phyloP scores from a whole-genome alignment of 2,329 filamentous ascomycete species.

The Penicillium decumbens region DNA sequence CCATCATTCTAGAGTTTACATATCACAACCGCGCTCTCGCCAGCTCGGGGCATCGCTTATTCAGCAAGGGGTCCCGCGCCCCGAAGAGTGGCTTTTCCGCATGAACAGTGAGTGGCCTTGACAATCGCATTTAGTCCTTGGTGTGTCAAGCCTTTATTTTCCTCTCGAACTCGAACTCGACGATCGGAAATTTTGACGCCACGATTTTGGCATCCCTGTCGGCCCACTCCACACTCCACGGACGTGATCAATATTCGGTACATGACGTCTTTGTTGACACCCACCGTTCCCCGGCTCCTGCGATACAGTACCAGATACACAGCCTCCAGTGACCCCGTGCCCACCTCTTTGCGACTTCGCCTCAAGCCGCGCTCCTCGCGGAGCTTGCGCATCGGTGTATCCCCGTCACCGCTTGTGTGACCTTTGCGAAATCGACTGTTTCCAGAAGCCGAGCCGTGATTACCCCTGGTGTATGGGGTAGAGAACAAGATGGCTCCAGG shows the following conservation, averaged over 20 bases:
- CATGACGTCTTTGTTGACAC: conserved; percentile 40
- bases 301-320: conserved; percentile 4
- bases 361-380: conserved; percentile 29
- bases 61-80: conserved; percentile 27
- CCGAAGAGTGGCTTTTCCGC: conserved; percentile 32
- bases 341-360: conserved; percentile 13
- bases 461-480: conserved; percentile 35
- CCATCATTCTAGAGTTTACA: neutral
- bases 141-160: neutral
- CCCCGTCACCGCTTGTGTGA: conserved; percentile 20
- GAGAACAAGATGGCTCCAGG: conserved; percentile 57
- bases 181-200: neutral
- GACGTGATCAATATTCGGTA: conserved; percentile 23
- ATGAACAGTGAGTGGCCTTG: conserved; percentile 20
- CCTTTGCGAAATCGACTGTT: conserved; percentile 9
- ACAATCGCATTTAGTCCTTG: conserved; percentile 10
- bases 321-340: neutral
- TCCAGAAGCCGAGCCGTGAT: conserved; percentile 15
- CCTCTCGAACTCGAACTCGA: neutral
- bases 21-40: neutral
- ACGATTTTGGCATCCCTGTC: conserved; percentile 2
- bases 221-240: conserved; percentile 13
- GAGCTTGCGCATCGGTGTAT: conserved; percentile 32
- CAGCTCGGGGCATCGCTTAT: conserved; percentile 21
- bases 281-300: conserved; percentile 16